Conservation (phyloP, 768 basidiomycete genomes). For the Panellus pusillus region DNA sequence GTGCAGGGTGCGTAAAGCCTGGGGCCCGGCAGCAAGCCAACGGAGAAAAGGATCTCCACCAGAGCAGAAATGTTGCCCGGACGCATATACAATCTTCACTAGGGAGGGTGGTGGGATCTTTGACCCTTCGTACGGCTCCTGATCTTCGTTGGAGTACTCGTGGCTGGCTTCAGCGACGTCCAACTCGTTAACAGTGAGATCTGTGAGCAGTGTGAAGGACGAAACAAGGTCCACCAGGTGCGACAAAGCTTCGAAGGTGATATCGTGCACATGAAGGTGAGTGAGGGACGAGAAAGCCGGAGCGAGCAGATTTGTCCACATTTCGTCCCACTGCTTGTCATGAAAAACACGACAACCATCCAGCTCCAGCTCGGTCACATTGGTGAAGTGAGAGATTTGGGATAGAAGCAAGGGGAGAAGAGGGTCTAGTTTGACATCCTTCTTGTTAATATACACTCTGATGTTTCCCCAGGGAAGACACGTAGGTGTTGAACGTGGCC, state of each 20-base stretch:
- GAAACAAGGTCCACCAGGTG: conserved; percentile 18
- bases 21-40: conserved; percentile 15
- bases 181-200: conserved; percentile 14
- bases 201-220: conserved; percentile 10
- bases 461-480: conserved; percentile 12
- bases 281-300: conserved; percentile 5
- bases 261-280: conserved; percentile 4
- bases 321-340: conserved; percentile 6
- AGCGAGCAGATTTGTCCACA: conserved; percentile 15
- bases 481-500: conserved; percentile 10
- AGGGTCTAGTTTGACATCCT: not conserved
- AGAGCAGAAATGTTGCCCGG: conserved; percentile 3
- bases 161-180: conserved; percentile 16
- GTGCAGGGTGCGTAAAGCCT: conserved; percentile 5
- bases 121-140: conserved; percentile 12
- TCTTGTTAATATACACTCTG: not conserved
- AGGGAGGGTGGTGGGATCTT: conserved; percentile 7
- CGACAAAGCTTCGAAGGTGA: conserved; percentile 9
- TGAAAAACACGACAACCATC: conserved; percentile 15
- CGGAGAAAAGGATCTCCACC: conserved; percentile 14
- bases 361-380: conserved; percentile 9
- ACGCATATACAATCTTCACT: conserved; percentile 4
- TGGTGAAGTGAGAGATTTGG: conserved; percentile 15
- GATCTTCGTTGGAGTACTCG: conserved; percentile 10
- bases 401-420: conserved; percentile 15